Base-by-base conservation (phyloP, 2,329 filamentous ascomycete genomes). In the Colletotrichum agaves region DNA sequence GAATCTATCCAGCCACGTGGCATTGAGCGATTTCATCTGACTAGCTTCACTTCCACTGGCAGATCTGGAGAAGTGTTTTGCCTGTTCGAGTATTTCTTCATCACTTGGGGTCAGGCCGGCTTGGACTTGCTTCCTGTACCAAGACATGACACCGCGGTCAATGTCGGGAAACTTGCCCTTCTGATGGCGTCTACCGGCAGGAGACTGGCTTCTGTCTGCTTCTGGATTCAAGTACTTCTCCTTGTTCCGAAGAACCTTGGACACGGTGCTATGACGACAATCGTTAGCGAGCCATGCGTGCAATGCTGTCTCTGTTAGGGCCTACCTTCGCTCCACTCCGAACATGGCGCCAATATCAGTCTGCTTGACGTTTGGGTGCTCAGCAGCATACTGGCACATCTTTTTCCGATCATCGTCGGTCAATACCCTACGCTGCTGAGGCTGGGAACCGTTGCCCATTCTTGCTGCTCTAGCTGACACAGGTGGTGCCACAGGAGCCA, bases 301-400 rank as follows among this genome's bases (percentile, higher is more conserved):
- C 43, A 31, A 13, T 8, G 17, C 10, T 19, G 47, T 27, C 47
- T n/a, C 12, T n/a, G 31, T 39, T 44, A 19, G 70, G 70, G 62
- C 82, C 78, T 90, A 98, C 96, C 96, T 98, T 91, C 96, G 85
- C 82, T 99, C 96, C 59, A 99, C 96, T 39, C 94, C 95, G 81
- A 99, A 99, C 77, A 94, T 90, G 67, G 91, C 91, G 80, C 96
- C 96, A 80, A 99, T 99, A 76, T 98, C 95, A 17, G 94, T 96
- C 82, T 99, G 96, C 81, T 97, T 97, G 50, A 93, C 90, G 55
- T 89, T 91, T 21, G 95, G 96, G 76, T 98, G 91, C 70, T 97
- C 91, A 76, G 96, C 92, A 73, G 95, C 92, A 78, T 95, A 98
- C 75, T 93, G 88, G 79, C 96, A 99, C 94, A 99, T 99, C 49